Conservation (phyloP, 345 rosid species). For the Boechera retrofracta region DNA sequence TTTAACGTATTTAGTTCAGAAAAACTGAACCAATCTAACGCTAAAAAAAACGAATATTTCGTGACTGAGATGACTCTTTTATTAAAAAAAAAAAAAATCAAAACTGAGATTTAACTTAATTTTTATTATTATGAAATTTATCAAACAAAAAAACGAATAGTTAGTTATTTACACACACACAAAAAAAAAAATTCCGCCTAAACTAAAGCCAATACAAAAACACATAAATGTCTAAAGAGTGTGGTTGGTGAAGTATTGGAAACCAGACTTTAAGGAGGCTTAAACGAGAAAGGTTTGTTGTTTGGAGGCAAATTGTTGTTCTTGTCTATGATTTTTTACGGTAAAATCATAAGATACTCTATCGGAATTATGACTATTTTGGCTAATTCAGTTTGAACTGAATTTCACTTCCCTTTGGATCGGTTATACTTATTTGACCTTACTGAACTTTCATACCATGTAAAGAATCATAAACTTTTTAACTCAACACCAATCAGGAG, state of each 20-base stretch:
- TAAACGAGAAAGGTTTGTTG: not conserved
- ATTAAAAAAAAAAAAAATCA: not conserved
- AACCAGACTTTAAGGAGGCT: slow-evolving; percentile 8
- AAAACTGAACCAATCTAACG: not conserved
- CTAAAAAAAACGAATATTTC: not conserved
- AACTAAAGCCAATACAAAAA: not conserved
- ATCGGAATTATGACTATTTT: not conserved
- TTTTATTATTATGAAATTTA: not conserved
- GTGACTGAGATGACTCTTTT: not conserved
- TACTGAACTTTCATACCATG: not conserved
- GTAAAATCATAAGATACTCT: not conserved
- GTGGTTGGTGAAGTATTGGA: slow-evolving; percentile 19
- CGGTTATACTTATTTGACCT: not conserved
- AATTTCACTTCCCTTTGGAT: not conserved
- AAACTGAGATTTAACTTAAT: not conserved
- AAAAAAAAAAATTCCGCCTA: not conserved
- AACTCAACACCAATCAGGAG: not conserved
- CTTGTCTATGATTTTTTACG: not conserved
- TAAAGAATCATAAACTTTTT: not conserved
- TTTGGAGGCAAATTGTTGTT: not conserved
- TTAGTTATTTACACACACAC: not conserved
- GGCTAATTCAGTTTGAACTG: not conserved
- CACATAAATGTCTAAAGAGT: not conserved
- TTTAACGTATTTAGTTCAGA: not conserved
- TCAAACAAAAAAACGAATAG: not conserved